These are phyloP conservation scores for Ambrosiella cleistominuta DNA, from an alignment of 2,329 filamentous ascomycete species.

Conservation along the genomic window DNA sequence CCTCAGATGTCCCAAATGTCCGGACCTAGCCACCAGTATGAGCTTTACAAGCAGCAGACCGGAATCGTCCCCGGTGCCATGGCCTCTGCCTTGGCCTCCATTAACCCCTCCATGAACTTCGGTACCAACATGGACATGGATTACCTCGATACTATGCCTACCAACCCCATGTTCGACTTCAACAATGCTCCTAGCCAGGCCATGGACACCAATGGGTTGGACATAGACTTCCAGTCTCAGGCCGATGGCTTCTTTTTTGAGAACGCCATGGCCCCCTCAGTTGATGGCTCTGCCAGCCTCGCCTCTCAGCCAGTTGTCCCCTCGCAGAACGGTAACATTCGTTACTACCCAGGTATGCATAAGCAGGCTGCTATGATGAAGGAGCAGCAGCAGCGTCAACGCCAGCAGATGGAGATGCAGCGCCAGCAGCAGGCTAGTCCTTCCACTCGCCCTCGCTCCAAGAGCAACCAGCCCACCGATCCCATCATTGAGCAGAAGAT, in stretches of 20 bases:
- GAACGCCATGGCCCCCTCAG: constrained; percentile 17
- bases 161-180: constrained; percentile 56
- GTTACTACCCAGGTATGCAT: constrained; percentile 87
- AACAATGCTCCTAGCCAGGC: constrained; percentile 47
- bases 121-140: constrained; percentile 31
- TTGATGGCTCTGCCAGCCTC: constrained; percentile 30
- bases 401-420: constrained; percentile 31
- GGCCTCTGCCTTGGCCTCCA: constrained; percentile 61
- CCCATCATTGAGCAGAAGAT: constrained; percentile 82
- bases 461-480: constrained; percentile 38
- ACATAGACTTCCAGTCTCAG: constrained; percentile 37
- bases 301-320: constrained; percentile 31
- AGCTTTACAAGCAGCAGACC: constrained; percentile 88
- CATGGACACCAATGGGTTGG: constrained; percentile 44
- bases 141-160: constrained; percentile 37
- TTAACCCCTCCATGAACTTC: constrained; percentile 38
- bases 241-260: constrained; percentile 50
- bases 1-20: constrained; percentile 38
- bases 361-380: constrained; percentile 68
- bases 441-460: constrained; percentile 27
- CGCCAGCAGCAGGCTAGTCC: constrained; percentile 25
- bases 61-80: constrained; percentile 75
- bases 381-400: constrained; percentile 51
- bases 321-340: constrained; percentile 36
- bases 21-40: constrained; percentile 86